Evolutionary conservation across 2,329 filamentous ascomycete genomes (phyloP), one percentile per base, ranked within the genome.

Genomic region (Arthrobotrys entomopaga): DNA sequence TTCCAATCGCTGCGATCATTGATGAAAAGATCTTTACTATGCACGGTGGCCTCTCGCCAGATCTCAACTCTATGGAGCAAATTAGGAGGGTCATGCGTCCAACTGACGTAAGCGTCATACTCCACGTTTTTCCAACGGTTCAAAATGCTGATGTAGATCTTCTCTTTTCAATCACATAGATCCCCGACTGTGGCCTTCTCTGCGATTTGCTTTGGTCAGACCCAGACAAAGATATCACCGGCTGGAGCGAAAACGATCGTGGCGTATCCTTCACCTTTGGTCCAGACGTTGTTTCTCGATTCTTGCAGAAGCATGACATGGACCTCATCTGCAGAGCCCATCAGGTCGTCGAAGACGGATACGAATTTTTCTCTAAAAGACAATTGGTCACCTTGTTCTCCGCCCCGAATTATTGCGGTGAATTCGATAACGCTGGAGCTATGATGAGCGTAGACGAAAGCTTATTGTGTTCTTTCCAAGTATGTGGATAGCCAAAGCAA

Each of bases 361-460:
- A 99, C 84, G 95, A 99, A 83, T 99, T 99, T 86, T 99, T 99
- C 86, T 97, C 93, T 76, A 98, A 98, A 85, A 90, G 95, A 79
- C 94, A 98, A 83, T 86, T 99, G 77, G 95, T 99, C 77, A 99
- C 95, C 69, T 86, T 99, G 71, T 99, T 99, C 86, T 97, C 92
- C 81, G 95, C 95, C 61, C 95, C 95, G 78, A 99, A 99, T 85
- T 99, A 99, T 86, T 99, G 94, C 80, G 94, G 94, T 83, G 95
- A 99, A 84, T 99, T 99, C 81, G 95, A 99, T 86, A 99, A 99
- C 81, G 94, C 94, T 61, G 95, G 95, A 82, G 95, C 95, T 77
- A 98, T 99, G 94, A 98, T 99, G 95, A 97, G 93, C 81, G 95
- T 99, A 43, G 95, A 98, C 82, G 95, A 98, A 86, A 97, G 93